These are phyloP conservation scores for Coemansia sp. DNA, from an alignment of 192 early-diverging fungal species.

Conservation along the genomic window DNA sequence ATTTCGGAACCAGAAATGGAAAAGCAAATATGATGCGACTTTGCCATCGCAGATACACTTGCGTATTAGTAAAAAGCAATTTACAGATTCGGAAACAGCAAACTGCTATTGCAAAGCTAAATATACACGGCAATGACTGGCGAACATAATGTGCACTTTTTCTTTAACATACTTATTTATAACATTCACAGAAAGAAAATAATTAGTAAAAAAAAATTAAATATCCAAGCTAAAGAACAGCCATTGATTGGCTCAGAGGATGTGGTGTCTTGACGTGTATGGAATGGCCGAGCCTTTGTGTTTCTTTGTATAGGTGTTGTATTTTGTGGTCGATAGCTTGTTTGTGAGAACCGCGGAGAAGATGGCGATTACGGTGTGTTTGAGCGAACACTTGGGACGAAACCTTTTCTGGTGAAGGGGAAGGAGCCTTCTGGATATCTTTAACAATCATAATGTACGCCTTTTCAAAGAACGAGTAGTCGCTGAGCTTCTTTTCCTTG, in stretches of 20 bases:
- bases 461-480: neutral
- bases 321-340: neutral
- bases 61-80: neutral
- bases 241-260: neutral
- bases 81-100: neutral
- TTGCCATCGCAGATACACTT: neutral
- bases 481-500: neutral
- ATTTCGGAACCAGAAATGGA: neutral
- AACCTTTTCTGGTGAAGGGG: too few relatives aligned
- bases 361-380: neutral
- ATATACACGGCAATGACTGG: too few relatives aligned
- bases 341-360: neutral
- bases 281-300: neutral
- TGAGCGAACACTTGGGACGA: neutral
- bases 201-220: neutral
- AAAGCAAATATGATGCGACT: neutral
- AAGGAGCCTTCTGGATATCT: neutral
- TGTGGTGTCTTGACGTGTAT: neutral
- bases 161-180: too few relatives aligned
- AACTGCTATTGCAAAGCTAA: too few relatives aligned
- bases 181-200: too few relatives aligned
- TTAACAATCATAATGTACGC: neutral
- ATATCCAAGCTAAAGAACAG: neutral
- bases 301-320: neutral
- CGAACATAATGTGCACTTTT: too few relatives aligned